Evolutionary conservation across 1,139 yeast species (phyloP).

Genomic region (Debaryomyces singareniensis): DNA sequence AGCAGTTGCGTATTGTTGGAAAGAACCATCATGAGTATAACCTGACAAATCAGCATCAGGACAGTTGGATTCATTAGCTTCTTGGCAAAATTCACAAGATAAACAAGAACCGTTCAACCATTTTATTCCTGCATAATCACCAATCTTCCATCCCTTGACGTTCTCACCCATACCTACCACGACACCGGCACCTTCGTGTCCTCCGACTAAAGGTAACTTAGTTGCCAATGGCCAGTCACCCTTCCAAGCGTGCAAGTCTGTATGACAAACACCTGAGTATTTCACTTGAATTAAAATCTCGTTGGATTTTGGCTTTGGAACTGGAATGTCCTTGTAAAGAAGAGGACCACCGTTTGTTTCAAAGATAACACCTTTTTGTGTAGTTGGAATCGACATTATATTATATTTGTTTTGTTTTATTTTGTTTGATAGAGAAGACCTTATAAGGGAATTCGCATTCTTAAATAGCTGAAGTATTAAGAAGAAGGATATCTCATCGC

Average conservation of each 20-base stretch:
- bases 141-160: constrained; percentile 41
- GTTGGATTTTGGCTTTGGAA: constrained; percentile 33
- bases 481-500: too few relatives aligned
- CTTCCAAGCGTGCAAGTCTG: constrained; percentile 44
- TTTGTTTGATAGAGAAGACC: too few relatives aligned
- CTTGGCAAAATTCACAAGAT: constrained; percentile 40
- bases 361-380: constrained; percentile 34
- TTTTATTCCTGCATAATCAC: constrained; percentile 61
- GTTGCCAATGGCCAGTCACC: constrained; percentile 36
- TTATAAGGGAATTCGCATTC: too few relatives aligned
- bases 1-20: constrained; percentile 55
- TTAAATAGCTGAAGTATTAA: too few relatives aligned
- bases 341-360: constrained; percentile 39
- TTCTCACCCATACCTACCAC: constrained; percentile 46
- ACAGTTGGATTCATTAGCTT: constrained; percentile 48
- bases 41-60: constrained; percentile 51
- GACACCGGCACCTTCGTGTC: constrained; percentile 51
- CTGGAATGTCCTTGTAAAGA: constrained; percentile 56
- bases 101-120: constrained; percentile 46
- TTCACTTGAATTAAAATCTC: constrained; percentile 42
- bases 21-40: constrained; percentile 16
- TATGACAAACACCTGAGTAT: constrained; percentile 59
- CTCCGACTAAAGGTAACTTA: constrained; percentile 38
- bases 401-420: too few relatives aligned
- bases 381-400: constrained; percentile 26